Evolutionary conservation across 257 asterid species (phyloP), one percentile per base, ranked within the genome.

Genomic region (Solanum verrucosum): DNA sequence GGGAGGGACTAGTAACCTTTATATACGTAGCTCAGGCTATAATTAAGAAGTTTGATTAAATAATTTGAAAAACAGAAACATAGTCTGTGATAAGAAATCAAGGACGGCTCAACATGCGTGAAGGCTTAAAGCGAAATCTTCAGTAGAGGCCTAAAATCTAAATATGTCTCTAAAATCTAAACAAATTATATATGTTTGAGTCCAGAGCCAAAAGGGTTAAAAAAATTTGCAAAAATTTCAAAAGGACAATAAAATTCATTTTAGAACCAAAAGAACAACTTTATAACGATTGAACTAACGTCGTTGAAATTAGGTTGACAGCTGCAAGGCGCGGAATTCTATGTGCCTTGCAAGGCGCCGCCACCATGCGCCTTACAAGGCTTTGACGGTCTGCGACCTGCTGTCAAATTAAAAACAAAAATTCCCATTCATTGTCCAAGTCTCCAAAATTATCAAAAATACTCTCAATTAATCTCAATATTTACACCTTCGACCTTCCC

Each of bases 271-370:
- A 52, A 2, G 1, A 9, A 2, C 4, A 52, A 52, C 9, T 6
- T 16, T 52, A 2, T 16, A 52, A 52, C 0, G 0, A 52, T 52
- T 2, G 3, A 52, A 52, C 0, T 16, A 52, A 16, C 1, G 23
- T 52, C 0, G 23, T 52, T 52, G 8, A 52, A 52, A 16, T 16
- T 52, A 5, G 1, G 3, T 52, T 16, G 9, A 52, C 9, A 16
- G 21, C 2, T 1, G 1, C 21, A 49, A 49, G 20, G 7, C 0
- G 3, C 1, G 59, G 0, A 15, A 49, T 49, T 49, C 7, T 8
- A 49, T 15, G 59, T 0, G 21, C 15, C 49, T 3, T 42, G 49
- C 49, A 3, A 42, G 49, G 49, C 4, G 15, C 5, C 5, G 5
- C 6, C 6, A 6, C 21, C 63, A 52, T 52, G 0, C 4, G 1